These are phyloP conservation scores for Colletotrichum somersetense DNA, from an alignment of 2,329 filamentous ascomycete species.

Conservation along the genomic window DNA sequence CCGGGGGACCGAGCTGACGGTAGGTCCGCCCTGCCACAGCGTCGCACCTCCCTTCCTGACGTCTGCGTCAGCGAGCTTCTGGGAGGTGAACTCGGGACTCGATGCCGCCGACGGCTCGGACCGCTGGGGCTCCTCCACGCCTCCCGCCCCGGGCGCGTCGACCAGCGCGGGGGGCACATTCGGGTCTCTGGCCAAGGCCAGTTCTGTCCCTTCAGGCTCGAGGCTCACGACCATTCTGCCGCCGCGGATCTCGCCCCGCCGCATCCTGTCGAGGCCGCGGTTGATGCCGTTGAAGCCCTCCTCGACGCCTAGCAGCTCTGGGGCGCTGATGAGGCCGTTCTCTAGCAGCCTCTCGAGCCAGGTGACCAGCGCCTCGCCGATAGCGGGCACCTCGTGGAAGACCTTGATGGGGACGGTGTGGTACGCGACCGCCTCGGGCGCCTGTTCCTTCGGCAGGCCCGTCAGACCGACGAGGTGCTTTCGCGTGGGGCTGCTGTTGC, in stretches of 20 bases:
- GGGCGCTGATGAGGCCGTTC: constrained; percentile 65
- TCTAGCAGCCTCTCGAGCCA: constrained; percentile 78
- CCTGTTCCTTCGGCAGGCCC: constrained; percentile 71
- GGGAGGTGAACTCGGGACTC: constrained; percentile 32
- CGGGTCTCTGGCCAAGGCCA: constrained; percentile 9
- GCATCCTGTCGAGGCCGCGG: constrained; percentile 73
- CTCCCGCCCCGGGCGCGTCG: constrained; percentile 12
- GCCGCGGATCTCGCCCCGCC: constrained; percentile 74
- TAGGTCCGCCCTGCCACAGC: constrained; percentile 22
- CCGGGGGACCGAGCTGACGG: constrained; percentile 23
- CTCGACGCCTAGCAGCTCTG: constrained; percentile 74
- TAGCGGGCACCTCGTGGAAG: constrained; percentile 75
- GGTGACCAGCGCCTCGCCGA: constrained; percentile 72
- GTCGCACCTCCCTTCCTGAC: constrained; percentile 26
- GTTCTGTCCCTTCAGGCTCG: background rate
- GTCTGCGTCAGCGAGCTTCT: constrained; percentile 20
- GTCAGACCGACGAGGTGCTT: constrained; percentile 76
- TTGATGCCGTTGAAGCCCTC: constrained; percentile 77
- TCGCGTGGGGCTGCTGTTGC: constrained; percentile 44
- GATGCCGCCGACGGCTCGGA: constrained; percentile 16
- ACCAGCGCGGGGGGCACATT: constrained; percentile 21
- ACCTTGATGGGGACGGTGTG: constrained; percentile 82
- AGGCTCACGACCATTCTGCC: constrained; percentile 73
- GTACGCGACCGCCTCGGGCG: constrained; percentile 60
- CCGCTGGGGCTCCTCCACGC: background rate